Conservation (phyloP, 2,329 filamentous ascomycete genomes). For the Colletotrichum incanum region DNA sequence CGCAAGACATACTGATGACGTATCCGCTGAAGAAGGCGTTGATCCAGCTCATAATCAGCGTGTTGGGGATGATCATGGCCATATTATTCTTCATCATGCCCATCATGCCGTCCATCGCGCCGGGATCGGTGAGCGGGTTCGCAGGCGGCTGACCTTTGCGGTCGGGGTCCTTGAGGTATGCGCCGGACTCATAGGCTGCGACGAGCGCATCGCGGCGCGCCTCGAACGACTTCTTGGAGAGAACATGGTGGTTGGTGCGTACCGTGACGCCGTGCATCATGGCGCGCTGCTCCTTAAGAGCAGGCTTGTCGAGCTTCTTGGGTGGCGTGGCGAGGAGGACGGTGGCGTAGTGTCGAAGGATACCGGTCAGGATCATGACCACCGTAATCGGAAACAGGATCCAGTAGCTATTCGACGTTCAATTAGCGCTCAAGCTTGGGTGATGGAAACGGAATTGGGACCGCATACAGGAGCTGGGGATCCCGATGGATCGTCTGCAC, state of each 20-base stretch:
- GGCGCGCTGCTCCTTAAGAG: slow-evolving; percentile 88
- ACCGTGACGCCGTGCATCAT: slow-evolving; percentile 89
- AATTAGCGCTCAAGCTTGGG: slow-evolving; percentile 35
- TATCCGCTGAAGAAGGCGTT: slow-evolving; percentile 99
- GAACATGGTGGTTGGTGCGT: slow-evolving; percentile 84
- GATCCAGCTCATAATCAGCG: slow-evolving; percentile 99
- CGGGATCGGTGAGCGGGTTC: slow-evolving; percentile 96
- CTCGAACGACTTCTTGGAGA: slow-evolving; percentile 85
- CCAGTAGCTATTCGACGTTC: slow-evolving; percentile 85
- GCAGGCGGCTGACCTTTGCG: slow-evolving; percentile 87
- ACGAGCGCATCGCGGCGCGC: slow-evolving; percentile 86
- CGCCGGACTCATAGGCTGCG: slow-evolving; percentile 86
- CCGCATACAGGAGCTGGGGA: slow-evolving; percentile 93
- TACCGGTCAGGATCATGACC: slow-evolving; percentile 97
- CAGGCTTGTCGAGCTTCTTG: slow-evolving; percentile 82
- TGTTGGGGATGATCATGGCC: slow-evolving; percentile 99
- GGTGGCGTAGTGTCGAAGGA: slow-evolving; percentile 95
- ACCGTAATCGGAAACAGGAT: slow-evolving; percentile 97
- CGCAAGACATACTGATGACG: slow-evolving; percentile 81
- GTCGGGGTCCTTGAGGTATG: slow-evolving; percentile 91
- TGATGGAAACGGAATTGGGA: slow-evolving; percentile 37
- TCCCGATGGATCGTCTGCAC: slow-evolving; percentile 98
- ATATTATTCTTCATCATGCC: slow-evolving; percentile 99
- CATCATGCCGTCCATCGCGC: slow-evolving; percentile 99
- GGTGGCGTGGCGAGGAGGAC: slow-evolving; percentile 90